Conservation (phyloP, 2,329 filamentous ascomycete species). For the Penicillium sclerotiorum region DNA sequence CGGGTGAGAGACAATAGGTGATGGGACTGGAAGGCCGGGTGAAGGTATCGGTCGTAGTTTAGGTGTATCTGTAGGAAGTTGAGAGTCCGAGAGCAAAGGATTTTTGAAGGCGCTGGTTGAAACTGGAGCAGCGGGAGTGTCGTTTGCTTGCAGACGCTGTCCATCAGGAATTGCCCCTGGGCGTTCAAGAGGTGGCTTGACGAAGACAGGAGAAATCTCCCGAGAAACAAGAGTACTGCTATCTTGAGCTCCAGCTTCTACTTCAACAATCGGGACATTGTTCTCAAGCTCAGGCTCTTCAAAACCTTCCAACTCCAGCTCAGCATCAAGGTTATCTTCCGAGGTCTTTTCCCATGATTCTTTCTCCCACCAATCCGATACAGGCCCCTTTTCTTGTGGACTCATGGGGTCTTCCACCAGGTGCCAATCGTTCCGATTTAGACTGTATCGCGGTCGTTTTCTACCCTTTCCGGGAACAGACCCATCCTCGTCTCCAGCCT, state of each 20-base stretch:
- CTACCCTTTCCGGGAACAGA: constrained; percentile 62
- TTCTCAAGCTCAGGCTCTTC: neutral
- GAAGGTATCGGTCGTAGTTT: constrained; percentile 43
- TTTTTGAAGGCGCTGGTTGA: constrained; percentile 1
- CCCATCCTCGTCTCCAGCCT: constrained; percentile 69
- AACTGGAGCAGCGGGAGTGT: neutral
- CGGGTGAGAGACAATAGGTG: constrained; percentile 37
- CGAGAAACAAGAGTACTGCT: neutral
- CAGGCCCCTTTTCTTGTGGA: constrained; percentile 55
- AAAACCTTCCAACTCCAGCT: constrained; percentile 5
- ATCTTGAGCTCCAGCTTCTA: neutral
- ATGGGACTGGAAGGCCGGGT: constrained; percentile 43
- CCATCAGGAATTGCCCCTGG: constrained; percentile 14
- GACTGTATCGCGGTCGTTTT: constrained; percentile 71
- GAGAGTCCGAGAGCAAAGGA: constrained; percentile 2
- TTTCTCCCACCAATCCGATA: constrained; percentile 6
- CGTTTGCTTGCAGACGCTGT: constrained; percentile 8
- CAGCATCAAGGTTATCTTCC: constrained; percentile 24
- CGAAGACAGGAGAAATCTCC: constrained; percentile 14
- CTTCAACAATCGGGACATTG: neutral
- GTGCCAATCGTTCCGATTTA: constrained; percentile 71
- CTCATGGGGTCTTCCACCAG: constrained; percentile 72
- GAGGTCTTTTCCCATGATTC: constrained; percentile 33
- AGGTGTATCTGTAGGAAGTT: constrained; percentile 38
- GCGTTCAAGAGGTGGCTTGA: constrained; percentile 21